Evolutionary conservation across 106 monocot species (phyloP).

Genomic region (Ottelia alismoides): DNA sequence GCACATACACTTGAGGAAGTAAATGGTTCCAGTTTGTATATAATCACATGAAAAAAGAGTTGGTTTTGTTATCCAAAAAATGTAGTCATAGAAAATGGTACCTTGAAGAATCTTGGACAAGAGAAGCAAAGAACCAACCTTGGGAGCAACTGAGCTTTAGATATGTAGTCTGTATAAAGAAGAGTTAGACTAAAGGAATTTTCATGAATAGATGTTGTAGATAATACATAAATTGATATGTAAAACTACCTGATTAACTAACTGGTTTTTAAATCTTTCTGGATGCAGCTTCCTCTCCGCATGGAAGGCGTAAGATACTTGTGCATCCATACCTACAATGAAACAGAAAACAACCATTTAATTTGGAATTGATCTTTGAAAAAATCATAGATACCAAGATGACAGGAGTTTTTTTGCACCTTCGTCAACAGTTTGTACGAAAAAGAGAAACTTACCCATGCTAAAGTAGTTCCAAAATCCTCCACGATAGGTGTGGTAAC

Average conservation of each 20-base stretch:
- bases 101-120: constrained; percentile 69
- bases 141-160: constrained; percentile 69
- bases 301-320: constrained; percentile 25
- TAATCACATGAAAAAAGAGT: too few relatives aligned
- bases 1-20: not conserved
- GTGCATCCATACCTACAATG: constrained; percentile 28
- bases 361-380: too few relatives aligned
- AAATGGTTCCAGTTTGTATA: not conserved
- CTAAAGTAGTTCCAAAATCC: constrained; percentile 99
- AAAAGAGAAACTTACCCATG: constrained; percentile 57
- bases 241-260: constrained; percentile 16
- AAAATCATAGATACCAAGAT: too few relatives aligned
- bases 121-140: constrained; percentile 72
- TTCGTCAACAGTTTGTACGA: too few relatives aligned
- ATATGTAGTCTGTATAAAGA: constrained; percentile 53
- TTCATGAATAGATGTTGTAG: not conserved
- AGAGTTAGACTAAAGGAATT: not conserved
- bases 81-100: constrained; percentile 4
- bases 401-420: too few relatives aligned
- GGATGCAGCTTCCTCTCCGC: constrained; percentile 26
- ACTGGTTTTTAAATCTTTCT: constrained; percentile 24
- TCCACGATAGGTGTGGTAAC: constrained; percentile 80
- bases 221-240: not conserved
- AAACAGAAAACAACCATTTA: too few relatives aligned
- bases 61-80: too few relatives aligned